Conservation (phyloP, 2,329 filamentous ascomycete species). For the Dactylonectria macrodidyma region DNA sequence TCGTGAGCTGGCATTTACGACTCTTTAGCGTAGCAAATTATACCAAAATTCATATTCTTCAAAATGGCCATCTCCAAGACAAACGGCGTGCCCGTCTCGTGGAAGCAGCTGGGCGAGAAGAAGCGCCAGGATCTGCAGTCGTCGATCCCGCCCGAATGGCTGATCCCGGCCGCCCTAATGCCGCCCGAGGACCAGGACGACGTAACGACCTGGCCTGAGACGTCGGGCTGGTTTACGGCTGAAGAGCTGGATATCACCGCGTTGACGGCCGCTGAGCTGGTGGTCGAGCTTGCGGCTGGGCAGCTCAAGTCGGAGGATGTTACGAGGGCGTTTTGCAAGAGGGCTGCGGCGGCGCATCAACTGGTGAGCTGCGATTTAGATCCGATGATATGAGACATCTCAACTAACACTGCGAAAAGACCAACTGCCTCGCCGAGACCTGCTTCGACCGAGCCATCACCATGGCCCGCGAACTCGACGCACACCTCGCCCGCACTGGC, state of each 20-base stretch:
- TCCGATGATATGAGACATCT: too few species aligned
- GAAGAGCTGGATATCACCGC: constrained; percentile 64
- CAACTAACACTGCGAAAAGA: constrained; percentile 42
- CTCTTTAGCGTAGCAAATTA: too few species aligned
- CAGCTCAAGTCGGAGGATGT: constrained; percentile 58
- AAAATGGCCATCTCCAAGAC: constrained; percentile 27
- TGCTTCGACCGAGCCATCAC: constrained; percentile 68
- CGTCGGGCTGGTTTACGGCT: constrained; percentile 72
- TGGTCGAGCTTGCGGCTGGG: constrained; percentile 50
- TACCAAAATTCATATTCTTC: too few species aligned
- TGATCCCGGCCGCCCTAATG: constrained; percentile 66
- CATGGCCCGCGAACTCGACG: constrained; percentile 65
- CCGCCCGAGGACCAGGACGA: constrained; percentile 65
- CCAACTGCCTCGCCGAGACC: constrained; percentile 67
- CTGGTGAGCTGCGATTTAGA: constrained; percentile 18
- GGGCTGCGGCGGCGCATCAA: constrained; percentile 70
- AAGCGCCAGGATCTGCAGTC: constrained; percentile 41
- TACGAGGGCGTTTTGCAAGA: constrained; percentile 67
- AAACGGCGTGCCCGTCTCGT: constrained; percentile 22
- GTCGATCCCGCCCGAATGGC: constrained; percentile 72
- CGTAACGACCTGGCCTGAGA: constrained; percentile 68
- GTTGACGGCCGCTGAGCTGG: constrained; percentile 58
- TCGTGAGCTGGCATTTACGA: not conserved
- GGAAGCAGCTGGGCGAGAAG: constrained; percentile 35
- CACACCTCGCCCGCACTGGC: constrained; percentile 62